phyloP scores from a whole-genome alignment of 2,329 filamentous ascomycete species.

The Achaetomium macrosporum region DNA sequence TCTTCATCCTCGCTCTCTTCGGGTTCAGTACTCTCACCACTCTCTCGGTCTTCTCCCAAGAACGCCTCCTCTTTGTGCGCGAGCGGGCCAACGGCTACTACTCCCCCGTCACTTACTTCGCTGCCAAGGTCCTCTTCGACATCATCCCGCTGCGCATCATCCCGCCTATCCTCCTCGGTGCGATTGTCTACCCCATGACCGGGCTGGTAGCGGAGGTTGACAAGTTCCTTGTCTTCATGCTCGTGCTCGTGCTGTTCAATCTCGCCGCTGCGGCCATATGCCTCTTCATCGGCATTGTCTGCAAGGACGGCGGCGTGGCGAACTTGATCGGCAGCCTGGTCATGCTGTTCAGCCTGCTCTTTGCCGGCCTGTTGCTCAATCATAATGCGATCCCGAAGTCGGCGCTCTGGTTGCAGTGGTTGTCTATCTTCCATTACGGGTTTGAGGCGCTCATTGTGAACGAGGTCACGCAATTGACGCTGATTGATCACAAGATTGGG shows the following conservation, averaged over 20 bases:
- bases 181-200: conserved; percentile 97
- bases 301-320: conserved; percentile 84
- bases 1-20: conserved; percentile 92
- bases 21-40: conserved; percentile 95
- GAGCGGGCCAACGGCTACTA: conserved; percentile 98
- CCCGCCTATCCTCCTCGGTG: conserved; percentile 88
- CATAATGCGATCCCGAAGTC: conserved; percentile 84
- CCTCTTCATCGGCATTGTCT: conserved; percentile 92
- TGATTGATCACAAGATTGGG: conserved; percentile 92
- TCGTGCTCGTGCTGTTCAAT: conserved; percentile 93
- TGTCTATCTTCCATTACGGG: conserved; percentile 97
- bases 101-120: conserved; percentile 86
- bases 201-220: conserved; percentile 74
- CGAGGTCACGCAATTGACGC: conserved; percentile 82
- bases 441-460: conserved; percentile 97
- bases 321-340: conserved; percentile 91
- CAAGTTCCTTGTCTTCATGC: conserved; percentile 86
- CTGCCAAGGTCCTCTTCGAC: conserved; percentile 96
- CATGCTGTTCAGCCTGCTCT: conserved; percentile 95
- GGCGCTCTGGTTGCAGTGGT: conserved; percentile 81
- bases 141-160: conserved; percentile 91
- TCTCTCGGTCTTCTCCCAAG: conserved; percentile 85
- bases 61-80: conserved; percentile 83
- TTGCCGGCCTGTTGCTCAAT: conserved; percentile 89
- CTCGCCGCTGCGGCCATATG: conserved; percentile 89